Evolutionary conservation across 2,329 filamentous ascomycete genomes (phyloP).

Genomic region (Allantophomopsis lycopodina): DNA sequence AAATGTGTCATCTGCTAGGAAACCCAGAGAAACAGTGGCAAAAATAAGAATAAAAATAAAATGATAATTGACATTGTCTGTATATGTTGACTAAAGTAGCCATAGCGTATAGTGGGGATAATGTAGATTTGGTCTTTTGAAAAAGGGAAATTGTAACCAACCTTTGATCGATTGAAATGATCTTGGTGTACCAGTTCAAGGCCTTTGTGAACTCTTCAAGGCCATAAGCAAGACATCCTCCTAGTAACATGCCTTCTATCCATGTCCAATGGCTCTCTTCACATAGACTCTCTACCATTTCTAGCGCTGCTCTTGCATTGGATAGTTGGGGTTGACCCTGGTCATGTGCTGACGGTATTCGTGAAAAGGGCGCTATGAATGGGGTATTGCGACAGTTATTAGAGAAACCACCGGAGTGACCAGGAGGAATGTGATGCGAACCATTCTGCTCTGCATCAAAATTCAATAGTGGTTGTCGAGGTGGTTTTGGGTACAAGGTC

Average conservation of each 20-base stretch:
- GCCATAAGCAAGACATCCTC: conserved; percentile 84
- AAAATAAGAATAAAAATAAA: no score
- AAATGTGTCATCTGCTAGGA: no score
- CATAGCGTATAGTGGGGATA: no score
- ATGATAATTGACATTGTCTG: no score
- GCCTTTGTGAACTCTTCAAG: conserved; percentile 73
- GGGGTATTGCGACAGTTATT: not conserved
- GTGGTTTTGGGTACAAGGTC: conserved; percentile 37
- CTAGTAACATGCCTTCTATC: conserved; percentile 85
- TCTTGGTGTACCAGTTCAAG: conserved; percentile 58
- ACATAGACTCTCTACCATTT: conserved; percentile 61
- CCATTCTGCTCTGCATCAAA: conserved; percentile 3
- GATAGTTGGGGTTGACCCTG: conserved; percentile 6
- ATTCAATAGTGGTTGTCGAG: conserved; percentile 15
- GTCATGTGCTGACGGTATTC: conserved; percentile 2
- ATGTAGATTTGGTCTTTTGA: conserved; percentile 1
- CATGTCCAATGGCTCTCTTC: conserved; percentile 74
- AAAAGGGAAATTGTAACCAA: conserved; percentile 20
- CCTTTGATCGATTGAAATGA: conserved; percentile 40
- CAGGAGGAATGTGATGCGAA: not conserved
- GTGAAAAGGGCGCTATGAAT: no score
- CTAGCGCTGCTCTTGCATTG: conserved; percentile 50
- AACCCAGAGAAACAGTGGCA: no score
- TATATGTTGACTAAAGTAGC: no score
- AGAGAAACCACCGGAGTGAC: not conserved